Evolutionary conservation across 2,329 filamentous ascomycete genomes (phyloP).

Genomic region (Aspergillus bombycis): DNA sequence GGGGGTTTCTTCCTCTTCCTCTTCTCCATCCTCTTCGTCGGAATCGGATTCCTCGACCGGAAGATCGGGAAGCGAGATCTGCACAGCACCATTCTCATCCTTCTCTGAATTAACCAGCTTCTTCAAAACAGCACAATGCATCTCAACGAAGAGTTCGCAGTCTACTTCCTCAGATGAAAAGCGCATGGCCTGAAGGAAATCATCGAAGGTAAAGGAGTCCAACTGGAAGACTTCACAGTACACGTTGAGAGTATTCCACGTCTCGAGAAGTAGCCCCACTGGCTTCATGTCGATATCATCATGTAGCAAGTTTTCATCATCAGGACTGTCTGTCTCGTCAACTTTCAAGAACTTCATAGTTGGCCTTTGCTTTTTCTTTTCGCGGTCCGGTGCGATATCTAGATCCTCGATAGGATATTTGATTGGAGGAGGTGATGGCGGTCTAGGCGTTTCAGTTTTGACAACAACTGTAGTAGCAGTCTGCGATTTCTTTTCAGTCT

Average conservation of each 20-base stretch:
- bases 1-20: slow-evolving; percentile 59
- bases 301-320: slow-evolving; percentile 50
- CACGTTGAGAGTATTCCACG: slow-evolving; percentile 97
- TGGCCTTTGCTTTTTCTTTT: slow-evolving; percentile 69
- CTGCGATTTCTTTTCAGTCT: slow-evolving; percentile 38
- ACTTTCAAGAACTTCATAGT: slow-evolving; percentile 75
- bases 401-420: slow-evolving; percentile 97
- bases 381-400: slow-evolving; percentile 70
- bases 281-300: slow-evolving; percentile 73
- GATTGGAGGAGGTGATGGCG: slow-evolving; percentile 72
- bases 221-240: slow-evolving; percentile 93
- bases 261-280: slow-evolving; percentile 82
- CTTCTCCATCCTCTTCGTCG: slow-evolving; percentile 61
- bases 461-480: slow-evolving; percentile 42
- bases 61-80: slow-evolving; percentile 76
- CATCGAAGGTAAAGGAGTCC: slow-evolving; percentile 97
- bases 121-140: slow-evolving; percentile 90
- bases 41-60: slow-evolving; percentile 71
- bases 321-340: slow-evolving; percentile 59
- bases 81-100: slow-evolving; percentile 73
- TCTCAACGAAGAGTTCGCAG: slow-evolving; percentile 85
- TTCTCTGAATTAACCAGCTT: slow-evolving; percentile 75
- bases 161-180: slow-evolving; percentile 73
- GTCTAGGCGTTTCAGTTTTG: slow-evolving; percentile 55
- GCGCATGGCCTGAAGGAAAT: slow-evolving; percentile 86